These are phyloP conservation scores for Balakata baccata DNA, from an alignment of 345 rosid species.

Conservation along the genomic window DNA sequence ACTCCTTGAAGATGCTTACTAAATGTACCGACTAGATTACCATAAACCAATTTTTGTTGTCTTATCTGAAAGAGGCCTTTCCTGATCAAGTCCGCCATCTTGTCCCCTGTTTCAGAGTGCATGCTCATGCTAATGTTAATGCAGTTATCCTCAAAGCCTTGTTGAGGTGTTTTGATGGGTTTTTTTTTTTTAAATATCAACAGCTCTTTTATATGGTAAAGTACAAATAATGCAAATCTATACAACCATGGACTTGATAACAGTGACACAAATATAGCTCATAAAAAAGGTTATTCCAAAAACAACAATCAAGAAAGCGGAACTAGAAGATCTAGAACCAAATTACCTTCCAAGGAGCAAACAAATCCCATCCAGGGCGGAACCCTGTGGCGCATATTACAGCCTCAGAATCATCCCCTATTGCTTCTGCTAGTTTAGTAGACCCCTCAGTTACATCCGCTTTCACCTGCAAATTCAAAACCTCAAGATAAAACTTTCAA, in stretches of 20 bases:
- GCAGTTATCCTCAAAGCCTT: no score
- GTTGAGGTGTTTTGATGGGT: no score
- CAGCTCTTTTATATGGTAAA: no score
- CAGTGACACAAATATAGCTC: background rate
- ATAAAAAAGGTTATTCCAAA: background rate
- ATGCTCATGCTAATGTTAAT: background rate
- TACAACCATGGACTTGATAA: background rate
- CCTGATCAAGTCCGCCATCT: no score
- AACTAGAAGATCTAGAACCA: background rate
- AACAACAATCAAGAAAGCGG: background rate
- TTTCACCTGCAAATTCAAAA: conserved; percentile 67
- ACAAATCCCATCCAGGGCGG: conserved; percentile 69
- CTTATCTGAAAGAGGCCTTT: background rate
- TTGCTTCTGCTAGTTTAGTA: conserved; percentile 70
- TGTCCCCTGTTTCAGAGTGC: background rate
- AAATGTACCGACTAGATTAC: background rate
- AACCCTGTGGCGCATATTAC: conserved; percentile 88
- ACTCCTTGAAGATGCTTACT: background rate
- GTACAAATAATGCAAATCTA: background rate
- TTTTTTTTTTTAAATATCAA: no score
- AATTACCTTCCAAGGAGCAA: conserved; percentile 81
- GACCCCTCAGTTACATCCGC: conserved; percentile 87
- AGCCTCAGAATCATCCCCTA: conserved; percentile 78
- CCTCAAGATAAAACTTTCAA: background rate
- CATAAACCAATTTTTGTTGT: background rate